Conservation (phyloP, 108 stramenopile genomes). For the Conticribra guillardii region DNA sequence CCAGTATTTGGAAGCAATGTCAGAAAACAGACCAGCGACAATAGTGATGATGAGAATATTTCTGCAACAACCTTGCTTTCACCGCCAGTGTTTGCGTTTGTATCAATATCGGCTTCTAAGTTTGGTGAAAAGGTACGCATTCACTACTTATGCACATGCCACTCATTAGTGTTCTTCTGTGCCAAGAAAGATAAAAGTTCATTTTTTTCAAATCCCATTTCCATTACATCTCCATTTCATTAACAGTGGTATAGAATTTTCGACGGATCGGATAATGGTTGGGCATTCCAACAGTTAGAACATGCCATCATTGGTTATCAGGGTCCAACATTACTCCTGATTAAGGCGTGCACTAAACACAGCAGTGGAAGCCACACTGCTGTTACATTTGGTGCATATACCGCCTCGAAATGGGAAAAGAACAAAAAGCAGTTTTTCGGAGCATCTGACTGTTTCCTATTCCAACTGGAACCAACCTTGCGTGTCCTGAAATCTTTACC, state of each 20-base stretch:
- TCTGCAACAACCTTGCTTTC: slow-evolving; percentile 21
- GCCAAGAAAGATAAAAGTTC: too few relatives aligned
- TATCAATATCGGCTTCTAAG: slow-evolving; percentile 37
- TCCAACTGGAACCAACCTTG: slow-evolving; percentile 57
- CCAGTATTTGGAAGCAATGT: slow-evolving; percentile 38
- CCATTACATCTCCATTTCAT: not conserved
- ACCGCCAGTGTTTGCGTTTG: slow-evolving; percentile 32
- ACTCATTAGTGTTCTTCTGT: not conserved
- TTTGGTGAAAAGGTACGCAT: slow-evolving; percentile 35
- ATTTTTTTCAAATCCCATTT: too few relatives aligned
- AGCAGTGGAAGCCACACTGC: slow-evolving; percentile 2
- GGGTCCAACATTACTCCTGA: slow-evolving; percentile 42
- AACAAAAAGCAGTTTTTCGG: slow-evolving; percentile 83
- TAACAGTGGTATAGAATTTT: slow-evolving; percentile 74
- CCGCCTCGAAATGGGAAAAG: slow-evolving; percentile 83
- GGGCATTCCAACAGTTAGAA: slow-evolving; percentile 83
- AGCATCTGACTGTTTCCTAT: slow-evolving; percentile 78
- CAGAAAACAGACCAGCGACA: not conserved
- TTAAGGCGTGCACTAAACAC: slow-evolving; percentile 12
- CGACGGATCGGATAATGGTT: slow-evolving; percentile 74
- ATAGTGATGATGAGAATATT: not conserved
- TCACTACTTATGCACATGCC: not conserved
- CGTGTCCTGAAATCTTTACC: slow-evolving; percentile 66
- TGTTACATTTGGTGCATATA: slow-evolving; percentile 67
- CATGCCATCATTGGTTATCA: slow-evolving; percentile 72